phyloP scores from a whole-genome alignment of 345 rosid species.

The Litchi chinensis region DNA sequence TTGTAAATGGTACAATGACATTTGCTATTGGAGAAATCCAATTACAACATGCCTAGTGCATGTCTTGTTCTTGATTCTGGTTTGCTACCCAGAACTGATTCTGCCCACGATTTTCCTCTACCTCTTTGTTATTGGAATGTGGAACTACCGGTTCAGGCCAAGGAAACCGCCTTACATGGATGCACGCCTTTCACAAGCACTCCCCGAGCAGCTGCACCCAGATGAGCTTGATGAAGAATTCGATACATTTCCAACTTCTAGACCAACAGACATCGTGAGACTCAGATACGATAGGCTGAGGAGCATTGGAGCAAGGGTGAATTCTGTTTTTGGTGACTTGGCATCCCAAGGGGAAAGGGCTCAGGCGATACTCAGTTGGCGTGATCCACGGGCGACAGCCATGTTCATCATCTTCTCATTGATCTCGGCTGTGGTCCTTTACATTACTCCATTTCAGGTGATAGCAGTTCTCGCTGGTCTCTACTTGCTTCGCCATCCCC shows the following conservation, averaged over 20 bases:
- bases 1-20: slow-evolving; percentile 76
- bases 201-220: slow-evolving; percentile 54
- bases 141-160: slow-evolving; percentile 88
- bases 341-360: slow-evolving; percentile 91
- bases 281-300: slow-evolving; percentile 86
- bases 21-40: slow-evolving; percentile 91
- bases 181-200: slow-evolving; percentile 78
- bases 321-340: slow-evolving; percentile 83
- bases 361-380: slow-evolving; percentile 90
- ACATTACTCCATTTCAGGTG: slow-evolving; percentile 86
- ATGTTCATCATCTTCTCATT: slow-evolving; percentile 73
- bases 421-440: slow-evolving; percentile 76
- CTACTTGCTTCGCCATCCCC: slow-evolving; percentile 87
- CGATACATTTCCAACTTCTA: slow-evolving; percentile 66
- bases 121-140: slow-evolving; percentile 86
- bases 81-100: slow-evolving; percentile 86
- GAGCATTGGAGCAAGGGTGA: slow-evolving; percentile 80
- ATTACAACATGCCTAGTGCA: slow-evolving; percentile 78
- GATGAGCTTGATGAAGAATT: slow-evolving; percentile 98
- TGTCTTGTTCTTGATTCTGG: slow-evolving; percentile 76
- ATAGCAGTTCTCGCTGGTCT: slow-evolving; percentile 71
- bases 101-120: slow-evolving; percentile 88
- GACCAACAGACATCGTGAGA: slow-evolving; percentile 62
- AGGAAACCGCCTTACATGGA: slow-evolving; percentile 96
- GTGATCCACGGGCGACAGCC: slow-evolving; percentile 92